A percentile compares a stretch with the other conserved stretches of the same genome.
phyloP scores from a whole-genome alignment of 352 stramenopile species.

The Pythium grandisporangium region DNA sequence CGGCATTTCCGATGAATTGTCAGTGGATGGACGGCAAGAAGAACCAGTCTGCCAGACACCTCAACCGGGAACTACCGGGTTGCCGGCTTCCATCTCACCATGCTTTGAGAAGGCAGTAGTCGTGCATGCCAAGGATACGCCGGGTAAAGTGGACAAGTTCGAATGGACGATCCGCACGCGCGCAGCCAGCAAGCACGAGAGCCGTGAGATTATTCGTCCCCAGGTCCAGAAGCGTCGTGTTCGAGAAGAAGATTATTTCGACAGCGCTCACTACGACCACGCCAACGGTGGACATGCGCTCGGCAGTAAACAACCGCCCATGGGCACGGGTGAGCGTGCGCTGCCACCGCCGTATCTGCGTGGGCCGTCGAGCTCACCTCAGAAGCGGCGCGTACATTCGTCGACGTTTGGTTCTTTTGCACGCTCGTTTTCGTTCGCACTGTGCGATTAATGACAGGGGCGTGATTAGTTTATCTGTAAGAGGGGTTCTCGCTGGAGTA shows the following conservation, averaged over 20 bases:
- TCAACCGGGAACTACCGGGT: no score
- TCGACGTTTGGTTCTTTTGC: constrained; percentile 71
- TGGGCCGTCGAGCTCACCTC: constrained; percentile 26
- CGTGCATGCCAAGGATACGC: constrained; percentile 36
- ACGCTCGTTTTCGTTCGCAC: constrained; percentile 63
- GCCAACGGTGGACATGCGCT: no score
- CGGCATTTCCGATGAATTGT: no score
- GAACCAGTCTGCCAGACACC: no score
- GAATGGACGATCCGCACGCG: constrained; percentile 28
- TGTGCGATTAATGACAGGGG: no score
- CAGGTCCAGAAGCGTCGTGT: neutral
- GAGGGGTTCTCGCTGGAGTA: no score
- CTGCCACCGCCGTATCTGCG: constrained; percentile 68
- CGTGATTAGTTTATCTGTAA: no score
- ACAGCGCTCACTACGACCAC: neutral
- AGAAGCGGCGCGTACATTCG: constrained; percentile 72
- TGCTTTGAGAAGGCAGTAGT: constrained; percentile 50
- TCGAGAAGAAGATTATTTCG: neutral
- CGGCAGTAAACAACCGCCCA: no score
- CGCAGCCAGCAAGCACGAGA: no score
- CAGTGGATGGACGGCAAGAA: no score
- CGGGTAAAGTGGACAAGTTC: constrained; percentile 50
- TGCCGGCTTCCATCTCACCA: no score
- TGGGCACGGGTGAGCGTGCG: constrained; percentile 3
- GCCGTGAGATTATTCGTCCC: no score